Evolutionary conservation across 148 eudicot species (phyloP).

Genomic region (Selenicereus undatus): DNA sequence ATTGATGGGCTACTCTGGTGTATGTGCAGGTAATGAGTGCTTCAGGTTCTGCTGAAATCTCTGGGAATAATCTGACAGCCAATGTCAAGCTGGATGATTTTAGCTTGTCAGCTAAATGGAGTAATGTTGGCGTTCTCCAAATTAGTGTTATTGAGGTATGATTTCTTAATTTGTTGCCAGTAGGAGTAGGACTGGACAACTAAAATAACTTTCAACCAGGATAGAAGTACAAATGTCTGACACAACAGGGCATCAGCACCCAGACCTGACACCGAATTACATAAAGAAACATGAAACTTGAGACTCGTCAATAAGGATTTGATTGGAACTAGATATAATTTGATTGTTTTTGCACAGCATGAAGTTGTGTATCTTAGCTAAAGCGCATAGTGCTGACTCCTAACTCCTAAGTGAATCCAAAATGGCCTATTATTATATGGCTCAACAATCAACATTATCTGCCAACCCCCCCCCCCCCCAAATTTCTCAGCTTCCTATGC

Average conservation of each 20-base stretch:
- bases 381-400: neutral
- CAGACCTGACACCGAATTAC: neutral
- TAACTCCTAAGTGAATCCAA: neutral
- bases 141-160: slow-evolving; percentile 62
- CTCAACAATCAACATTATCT: neutral
- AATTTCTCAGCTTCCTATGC: too few species aligned
- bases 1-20: neutral
- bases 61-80: slow-evolving; percentile 59
- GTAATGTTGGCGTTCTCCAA: slow-evolving; percentile 59
- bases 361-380: too few species aligned
- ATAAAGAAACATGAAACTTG: neutral
- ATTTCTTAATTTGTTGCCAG: neutral
- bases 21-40: slow-evolving; percentile 49
- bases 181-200: too few species aligned
- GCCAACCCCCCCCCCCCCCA: neutral
- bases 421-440: neutral
- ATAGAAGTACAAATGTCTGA: neutral
- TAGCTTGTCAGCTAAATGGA: slow-evolving; percentile 68
- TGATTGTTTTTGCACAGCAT: neutral
- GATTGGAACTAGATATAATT: neutral
- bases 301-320: neutral
- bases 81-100: slow-evolving; percentile 47
- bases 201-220: neutral
- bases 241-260: neutral
- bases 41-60: slow-evolving; percentile 66